Base-by-base conservation (phyloP, 1,284 basidiomycete genomes). In the Amylostereum areolatum region DNA sequence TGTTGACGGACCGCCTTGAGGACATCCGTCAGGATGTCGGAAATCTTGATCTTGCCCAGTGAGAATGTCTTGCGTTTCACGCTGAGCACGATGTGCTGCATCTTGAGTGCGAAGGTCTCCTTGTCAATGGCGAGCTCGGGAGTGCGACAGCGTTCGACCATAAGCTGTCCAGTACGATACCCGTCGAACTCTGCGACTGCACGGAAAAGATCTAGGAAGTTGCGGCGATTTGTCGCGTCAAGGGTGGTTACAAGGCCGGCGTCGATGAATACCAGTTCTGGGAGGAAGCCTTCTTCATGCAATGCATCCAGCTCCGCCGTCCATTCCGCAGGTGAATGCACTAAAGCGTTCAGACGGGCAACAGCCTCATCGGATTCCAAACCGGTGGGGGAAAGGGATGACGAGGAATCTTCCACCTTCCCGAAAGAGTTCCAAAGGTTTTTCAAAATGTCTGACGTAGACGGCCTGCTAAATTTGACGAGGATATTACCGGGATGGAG, bases 41-140 rank as follows among this genome's bases (percentile, higher is more conserved):
- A 89, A 51, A 99, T 97, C 68, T 92, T 93, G 72, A 99, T 94
- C 64, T 92, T 85, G 10, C 92, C 93, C 3, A 99, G 79, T 27
- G 89, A 92, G 69, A 99, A 99, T 1, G 96, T 98, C 70, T 96
- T 96, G 57, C 87, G 84, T 70, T 98, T 98, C 58, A 99, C 92
- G 61, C 78, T 84, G 42, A 98, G 74, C 2, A 98, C 89, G 49
- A 99, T 80, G 64, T 97, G 90, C 63, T 98, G 96, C 82, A 99
- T 97, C 73, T 93, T 94, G 48, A 98, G 76, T 33, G 95, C 94
- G 64, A 99, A 99, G 1, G 86, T 94, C 66, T 98, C 94, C 11
- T 89, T 80, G 60, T 99, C 92, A 47, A 95, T 74, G 1, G 88
- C 94, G 33, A 96, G 78, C 52, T 97, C 89, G 1, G 97, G 97